phyloP scores from a whole-genome alignment of 305 asterid species.

The Salvia sclarea region DNA sequence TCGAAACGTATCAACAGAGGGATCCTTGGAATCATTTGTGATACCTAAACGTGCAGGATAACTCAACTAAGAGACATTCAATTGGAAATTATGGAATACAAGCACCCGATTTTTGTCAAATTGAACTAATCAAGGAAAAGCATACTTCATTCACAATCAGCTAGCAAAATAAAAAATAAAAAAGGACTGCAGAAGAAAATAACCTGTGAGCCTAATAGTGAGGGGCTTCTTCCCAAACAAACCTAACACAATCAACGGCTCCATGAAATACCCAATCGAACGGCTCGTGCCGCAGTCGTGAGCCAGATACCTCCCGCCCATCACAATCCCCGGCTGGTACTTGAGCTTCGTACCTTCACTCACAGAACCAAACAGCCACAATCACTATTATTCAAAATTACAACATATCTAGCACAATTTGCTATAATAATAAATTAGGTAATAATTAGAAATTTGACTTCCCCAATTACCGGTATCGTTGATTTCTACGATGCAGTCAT shows the following conservation, averaged over 20 bases:
- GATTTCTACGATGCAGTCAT: constrained; percentile 71
- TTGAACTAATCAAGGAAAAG: background rate
- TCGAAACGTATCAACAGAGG: constrained; percentile 82
- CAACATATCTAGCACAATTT: background rate
- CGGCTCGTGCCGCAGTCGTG: constrained; percentile 80
- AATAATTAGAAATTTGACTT: background rate
- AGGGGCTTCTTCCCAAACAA: constrained; percentile 88
- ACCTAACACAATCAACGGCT: constrained; percentile 76
- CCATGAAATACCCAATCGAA: constrained; percentile 76
- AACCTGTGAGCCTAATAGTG: constrained; percentile 70
- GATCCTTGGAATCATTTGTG: constrained; percentile 84
- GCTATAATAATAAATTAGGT: background rate
- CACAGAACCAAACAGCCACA: background rate
- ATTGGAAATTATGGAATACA: background rate
- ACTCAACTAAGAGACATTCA: background rate
- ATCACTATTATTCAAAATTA: background rate
- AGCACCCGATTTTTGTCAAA: background rate
- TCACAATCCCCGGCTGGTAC: constrained; percentile 87
- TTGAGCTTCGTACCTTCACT: constrained; percentile 7
- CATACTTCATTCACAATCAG: background rate
- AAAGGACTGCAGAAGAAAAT: too few relatives aligned
- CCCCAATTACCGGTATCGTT: constrained; percentile 70
- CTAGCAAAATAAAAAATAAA: background rate
- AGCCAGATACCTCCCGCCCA: constrained; percentile 75
- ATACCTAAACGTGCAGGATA: background rate